A percentile compares a stretch with the other conserved stretches of the same genome.
Evolutionary conservation across 352 stramenopile species (phyloP).

Genomic region (Pythium insidiosum): DNA sequence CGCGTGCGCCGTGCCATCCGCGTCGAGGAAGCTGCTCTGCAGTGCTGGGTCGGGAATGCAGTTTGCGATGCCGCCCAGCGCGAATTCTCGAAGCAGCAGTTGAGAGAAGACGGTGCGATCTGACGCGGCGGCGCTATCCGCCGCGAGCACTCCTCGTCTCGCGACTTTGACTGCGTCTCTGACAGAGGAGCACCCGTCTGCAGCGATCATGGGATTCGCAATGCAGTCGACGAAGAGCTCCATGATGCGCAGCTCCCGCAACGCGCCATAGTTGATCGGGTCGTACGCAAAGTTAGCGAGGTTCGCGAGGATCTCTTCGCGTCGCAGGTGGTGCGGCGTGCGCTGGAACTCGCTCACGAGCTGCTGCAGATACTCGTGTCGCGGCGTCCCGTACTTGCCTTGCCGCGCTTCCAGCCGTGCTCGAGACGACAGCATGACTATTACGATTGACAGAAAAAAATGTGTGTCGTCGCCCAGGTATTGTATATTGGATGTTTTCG

Average conservation of each 20-base stretch:
- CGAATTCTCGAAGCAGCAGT: slow-evolving; percentile 46
- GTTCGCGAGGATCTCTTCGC: slow-evolving; percentile 72
- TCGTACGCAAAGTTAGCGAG: slow-evolving; percentile 83
- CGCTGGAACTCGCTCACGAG: slow-evolving; percentile 70
- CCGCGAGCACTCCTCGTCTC: no score
- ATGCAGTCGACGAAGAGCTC: slow-evolving; percentile 65
- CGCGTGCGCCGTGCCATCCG: slow-evolving; percentile 34
- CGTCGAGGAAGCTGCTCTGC: slow-evolving; percentile 44
- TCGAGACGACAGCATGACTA: slow-evolving; percentile 53
- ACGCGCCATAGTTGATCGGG: slow-evolving; percentile 67
- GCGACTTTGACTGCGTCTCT: no score
- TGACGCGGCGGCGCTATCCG: no score
- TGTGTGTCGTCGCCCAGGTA: no score
- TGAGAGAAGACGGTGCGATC: no score
- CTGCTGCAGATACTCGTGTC: slow-evolving; percentile 72
- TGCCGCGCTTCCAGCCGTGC: slow-evolving; percentile 50
- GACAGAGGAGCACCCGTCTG: background rate
- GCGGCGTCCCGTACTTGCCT: slow-evolving; percentile 51
- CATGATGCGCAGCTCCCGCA: slow-evolving; percentile 51
- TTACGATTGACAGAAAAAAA: background rate
- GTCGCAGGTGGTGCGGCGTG: slow-evolving; percentile 41
- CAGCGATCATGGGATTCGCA: background rate
- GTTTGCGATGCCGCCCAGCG: slow-evolving; percentile 69
- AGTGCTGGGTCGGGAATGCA: slow-evolving; percentile 53
- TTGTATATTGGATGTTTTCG: no score